These are phyloP conservation scores for Oryza meyeriana DNA, from an alignment of 176 grass and related monocot genomes.

Conservation along the genomic window DNA sequence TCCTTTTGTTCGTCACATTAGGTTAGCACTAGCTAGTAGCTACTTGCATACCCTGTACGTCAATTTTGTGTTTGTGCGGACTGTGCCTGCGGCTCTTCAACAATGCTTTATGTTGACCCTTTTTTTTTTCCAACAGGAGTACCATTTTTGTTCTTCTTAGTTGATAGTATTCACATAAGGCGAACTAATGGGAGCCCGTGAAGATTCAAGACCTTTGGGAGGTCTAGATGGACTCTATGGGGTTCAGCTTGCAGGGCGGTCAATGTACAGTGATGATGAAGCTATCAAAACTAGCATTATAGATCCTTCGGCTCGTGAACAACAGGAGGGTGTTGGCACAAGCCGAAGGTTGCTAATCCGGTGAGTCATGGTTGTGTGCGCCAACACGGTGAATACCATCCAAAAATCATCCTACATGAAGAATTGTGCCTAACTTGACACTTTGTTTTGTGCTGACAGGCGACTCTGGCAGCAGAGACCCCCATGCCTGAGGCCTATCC, in stretches of 20 bases:
- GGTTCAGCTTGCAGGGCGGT: constrained; percentile 42
- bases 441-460: constrained; percentile 43
- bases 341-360: constrained; percentile 55
- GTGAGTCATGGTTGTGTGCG: constrained; percentile 31
- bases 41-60: not conserved
- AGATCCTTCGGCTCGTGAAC: constrained; percentile 29
- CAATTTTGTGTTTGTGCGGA: not conserved
- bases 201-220: constrained; percentile 38
- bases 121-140: constrained; percentile 5
- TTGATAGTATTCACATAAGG: not conserved
- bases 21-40: not conserved
- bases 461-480: constrained; percentile 77
- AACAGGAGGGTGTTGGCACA: constrained; percentile 13
- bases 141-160: not conserved
- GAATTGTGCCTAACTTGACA: not conserved
- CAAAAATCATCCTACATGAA: not conserved
- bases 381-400: not conserved
- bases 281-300: constrained; percentile 20
- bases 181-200: constrained; percentile 49
- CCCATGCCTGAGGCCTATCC: constrained; percentile 71
- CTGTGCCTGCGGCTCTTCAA: not conserved
- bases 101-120: not conserved
- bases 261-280: constrained; percentile 40
- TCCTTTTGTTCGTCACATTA: not conserved
- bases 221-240: constrained; percentile 55